Evolutionary conservation across 2,329 filamentous ascomycete species (phyloP), one percentile per base, ranked within the genome.

Genomic region (Clathrospora elynae): DNA sequence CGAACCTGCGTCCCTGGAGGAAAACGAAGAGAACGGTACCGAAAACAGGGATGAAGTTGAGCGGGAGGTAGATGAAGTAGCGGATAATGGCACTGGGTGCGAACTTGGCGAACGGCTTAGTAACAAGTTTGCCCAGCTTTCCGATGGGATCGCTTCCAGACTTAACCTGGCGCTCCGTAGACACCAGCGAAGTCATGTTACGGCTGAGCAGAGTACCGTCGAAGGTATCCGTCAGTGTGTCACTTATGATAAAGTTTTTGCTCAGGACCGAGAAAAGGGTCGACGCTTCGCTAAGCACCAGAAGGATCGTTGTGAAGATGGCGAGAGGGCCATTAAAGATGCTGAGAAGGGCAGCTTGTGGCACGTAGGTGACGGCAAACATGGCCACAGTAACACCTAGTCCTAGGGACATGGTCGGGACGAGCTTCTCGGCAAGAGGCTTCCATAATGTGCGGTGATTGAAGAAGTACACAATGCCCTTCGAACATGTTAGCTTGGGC

Each of bases 21-120:
- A 87, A 67, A 22, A 96, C 79, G 69, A 95, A 97, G 4, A 90
- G 74, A 6, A 84, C 74, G 0, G 91, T 96, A 5, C 92, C 92
- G 12, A 96, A 82, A 0, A 96, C 79, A 0, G 92, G 92, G 37
- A 97, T 90, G 66, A 96, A 90, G 74, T 96, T 97, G 48, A 97
- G 78, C 8, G 92, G 91, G 28, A 96, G 77, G 66, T 95, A 93
- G 73, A 96, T 81, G 51, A 95, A 66, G 61, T 92, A 92, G 28
- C 88, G 78, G 25, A 96, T 73, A 30, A 96, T 71, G 6, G 85
- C 83, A 59, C 71, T 71, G 1, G 78, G 75, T 0, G 75, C 74
- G 42, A 78, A 78, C 46, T 77, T 74, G 17, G 70, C 71, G 45
- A 84, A 79, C 0, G 79, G 81, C 55, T 75, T 79, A 53, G 74